Conservation (phyloP, 2,329 filamentous ascomycete genomes). For the Apiospora marii region DNA sequence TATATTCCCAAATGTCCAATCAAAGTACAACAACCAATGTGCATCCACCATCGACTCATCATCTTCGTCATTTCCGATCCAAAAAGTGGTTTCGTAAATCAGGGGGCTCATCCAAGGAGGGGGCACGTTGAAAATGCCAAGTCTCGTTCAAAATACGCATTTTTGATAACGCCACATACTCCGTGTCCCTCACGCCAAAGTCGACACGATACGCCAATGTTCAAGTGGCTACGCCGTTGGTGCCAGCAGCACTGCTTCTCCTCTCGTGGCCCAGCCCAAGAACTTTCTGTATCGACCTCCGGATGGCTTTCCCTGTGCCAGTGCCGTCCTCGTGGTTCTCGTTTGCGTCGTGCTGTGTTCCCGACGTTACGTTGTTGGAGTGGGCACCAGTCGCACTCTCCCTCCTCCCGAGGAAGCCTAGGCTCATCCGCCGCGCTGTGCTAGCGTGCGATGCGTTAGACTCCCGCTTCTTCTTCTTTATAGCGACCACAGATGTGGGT, state of each 20-base stretch:
- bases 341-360: constrained; percentile 23
- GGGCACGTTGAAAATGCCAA: not conserved
- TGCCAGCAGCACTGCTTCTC: constrained; percentile 29
- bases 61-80: constrained; percentile 4
- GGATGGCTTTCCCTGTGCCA: constrained; percentile 38
- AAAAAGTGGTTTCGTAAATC: not conserved
- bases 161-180: constrained; percentile 23
- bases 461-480: constrained; percentile 46
- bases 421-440: constrained; percentile 53
- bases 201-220: not conserved
- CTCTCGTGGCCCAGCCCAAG: constrained; percentile 44
- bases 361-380: constrained; percentile 7
- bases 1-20: constrained; percentile 18
- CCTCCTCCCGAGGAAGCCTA: constrained; percentile 53
- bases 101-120: not conserved
- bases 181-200: not conserved
- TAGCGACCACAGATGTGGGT: constrained; percentile 47
- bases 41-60: constrained; percentile 10
- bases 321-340: constrained; percentile 26
- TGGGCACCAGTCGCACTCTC: constrained; percentile 38
- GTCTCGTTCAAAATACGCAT: not conserved
- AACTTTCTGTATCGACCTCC: constrained; percentile 45
- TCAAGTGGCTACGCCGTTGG: constrained; percentile 26
- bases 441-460: constrained; percentile 38
- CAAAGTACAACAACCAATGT: not conserved